A percentile compares a stretch with the other conserved stretches of the same genome.
Conservation (phyloP, 768 basidiomycete species). For the Kockovaella imperatae region DNA sequence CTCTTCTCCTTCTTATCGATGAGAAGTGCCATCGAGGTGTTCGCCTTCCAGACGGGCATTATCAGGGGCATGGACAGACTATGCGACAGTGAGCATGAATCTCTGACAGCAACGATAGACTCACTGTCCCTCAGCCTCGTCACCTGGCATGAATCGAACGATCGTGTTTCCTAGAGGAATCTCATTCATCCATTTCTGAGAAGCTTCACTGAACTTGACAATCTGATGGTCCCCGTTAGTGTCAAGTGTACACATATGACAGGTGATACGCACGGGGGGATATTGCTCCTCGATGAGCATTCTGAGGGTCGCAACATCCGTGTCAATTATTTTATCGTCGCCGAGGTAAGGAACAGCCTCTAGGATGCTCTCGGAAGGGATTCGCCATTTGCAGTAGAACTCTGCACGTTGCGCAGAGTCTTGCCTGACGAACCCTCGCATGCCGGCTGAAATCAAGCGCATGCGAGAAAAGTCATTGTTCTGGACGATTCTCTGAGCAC, state of each 20-base stretch:
- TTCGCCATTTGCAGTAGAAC: conserved; percentile 47
- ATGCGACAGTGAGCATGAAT: background rate
- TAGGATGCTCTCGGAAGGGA: conserved; percentile 76
- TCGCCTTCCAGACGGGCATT: conserved; percentile 95
- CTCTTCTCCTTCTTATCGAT: conserved; percentile 95
- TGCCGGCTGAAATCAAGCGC: conserved; percentile 84
- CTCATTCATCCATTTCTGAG: background rate
- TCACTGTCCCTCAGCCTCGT: background rate
- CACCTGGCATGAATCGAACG: background rate
- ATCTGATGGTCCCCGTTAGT: background rate
- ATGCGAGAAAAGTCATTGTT: conserved; percentile 77
- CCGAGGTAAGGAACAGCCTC: conserved; percentile 75
- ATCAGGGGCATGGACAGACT: conserved; percentile 71
- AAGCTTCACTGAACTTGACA: background rate
- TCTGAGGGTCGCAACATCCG: conserved; percentile 55
- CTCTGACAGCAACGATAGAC: background rate
- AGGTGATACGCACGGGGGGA: conserved; percentile 53
- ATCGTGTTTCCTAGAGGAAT: background rate
- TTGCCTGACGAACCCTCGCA: conserved; percentile 85
- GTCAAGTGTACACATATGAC: no score
- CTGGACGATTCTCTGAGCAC: conserved; percentile 56
- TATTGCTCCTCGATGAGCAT: conserved; percentile 71
- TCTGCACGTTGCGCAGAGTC: conserved; percentile 53
- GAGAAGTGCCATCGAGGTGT: conserved; percentile 78
- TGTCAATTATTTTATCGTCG: conserved; percentile 56